phyloP scores from a whole-genome alignment of 345 rosid genomes.

The Combretum micranthum region DNA sequence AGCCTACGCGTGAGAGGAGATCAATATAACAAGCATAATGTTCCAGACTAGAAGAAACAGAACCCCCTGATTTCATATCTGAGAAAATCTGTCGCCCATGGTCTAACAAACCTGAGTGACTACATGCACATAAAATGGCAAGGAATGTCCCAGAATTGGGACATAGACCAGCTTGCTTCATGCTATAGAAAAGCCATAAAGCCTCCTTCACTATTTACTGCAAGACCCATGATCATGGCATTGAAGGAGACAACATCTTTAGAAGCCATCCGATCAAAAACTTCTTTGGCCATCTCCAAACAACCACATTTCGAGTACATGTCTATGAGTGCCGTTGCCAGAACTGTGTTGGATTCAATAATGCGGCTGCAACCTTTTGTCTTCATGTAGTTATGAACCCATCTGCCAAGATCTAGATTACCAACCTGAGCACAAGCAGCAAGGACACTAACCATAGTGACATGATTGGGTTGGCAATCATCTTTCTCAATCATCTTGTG shows the following conservation, averaged over 20 bases:
- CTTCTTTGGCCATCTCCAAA: conserved; percentile 25
- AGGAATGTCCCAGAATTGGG: conserved; percentile 37
- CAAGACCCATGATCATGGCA: conserved; percentile 45
- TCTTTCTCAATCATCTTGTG: conserved; percentile 19
- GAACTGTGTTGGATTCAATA: conserved; percentile 24
- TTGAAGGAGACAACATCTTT: conserved; percentile 37
- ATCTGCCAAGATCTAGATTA: conserved; percentile 31
- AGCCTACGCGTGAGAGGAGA: conserved; percentile 34
- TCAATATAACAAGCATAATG: conserved; percentile 42
- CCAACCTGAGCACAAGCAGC: conserved; percentile 43
- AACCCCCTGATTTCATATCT: conserved; percentile 20
- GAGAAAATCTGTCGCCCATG: conserved; percentile 24
- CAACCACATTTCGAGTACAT: conserved; percentile 41
- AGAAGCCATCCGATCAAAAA: conserved; percentile 18
- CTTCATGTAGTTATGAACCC: conserved; percentile 27
- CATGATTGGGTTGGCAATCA: conserved; percentile 29
- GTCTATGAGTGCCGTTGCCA: conserved; percentile 37
- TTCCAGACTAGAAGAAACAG: conserved; percentile 22
- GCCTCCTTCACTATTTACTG: conserved; percentile 35
- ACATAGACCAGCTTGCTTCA: conserved; percentile 17
- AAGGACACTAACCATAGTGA: conserved; percentile 39
- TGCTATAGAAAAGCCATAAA: conserved; percentile 19
- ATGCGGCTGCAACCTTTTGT: conserved; percentile 18
- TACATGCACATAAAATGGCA: conserved; percentile 34
- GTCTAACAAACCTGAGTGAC: conserved; percentile 30